Percentiles rank a stretch among this genome's conserved stretches.
Evolutionary conservation across 129 eudicot genomes (phyloP).

Genomic region (Smallanthus sonchifolius): DNA sequence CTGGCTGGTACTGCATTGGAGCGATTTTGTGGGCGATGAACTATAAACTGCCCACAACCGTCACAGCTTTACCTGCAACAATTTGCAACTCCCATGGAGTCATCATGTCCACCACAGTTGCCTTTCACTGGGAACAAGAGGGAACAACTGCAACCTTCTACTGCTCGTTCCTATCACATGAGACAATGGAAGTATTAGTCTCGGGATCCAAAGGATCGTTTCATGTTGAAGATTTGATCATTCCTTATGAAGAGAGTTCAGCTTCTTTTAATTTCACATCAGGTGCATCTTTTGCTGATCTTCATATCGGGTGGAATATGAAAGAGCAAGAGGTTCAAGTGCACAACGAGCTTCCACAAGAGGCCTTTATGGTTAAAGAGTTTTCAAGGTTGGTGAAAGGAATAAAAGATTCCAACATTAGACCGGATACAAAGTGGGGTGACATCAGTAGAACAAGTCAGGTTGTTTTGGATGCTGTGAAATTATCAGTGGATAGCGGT

Average conservation of each 20-base stretch:
- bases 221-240: slow-evolving; percentile 53
- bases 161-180: slow-evolving; percentile 67
- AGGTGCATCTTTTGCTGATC: slow-evolving; percentile 54
- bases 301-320: slow-evolving; percentile 60
- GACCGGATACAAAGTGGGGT: slow-evolving; percentile 57
- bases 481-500: slow-evolving; percentile 50
- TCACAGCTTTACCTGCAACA: slow-evolving; percentile 51
- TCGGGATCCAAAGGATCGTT: slow-evolving; percentile 66
- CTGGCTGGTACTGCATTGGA: slow-evolving; percentile 93
- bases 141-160: slow-evolving; percentile 53
- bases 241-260: slow-evolving; percentile 67
- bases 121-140: slow-evolving; percentile 61
- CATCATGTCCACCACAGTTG: slow-evolving; percentile 56
- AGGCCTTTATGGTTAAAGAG: slow-evolving; percentile 70
- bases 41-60: slow-evolving; percentile 60
- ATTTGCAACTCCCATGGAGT: slow-evolving; percentile 57
- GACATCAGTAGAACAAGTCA: slow-evolving; percentile 58
- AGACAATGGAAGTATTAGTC: slow-evolving; percentile 58
- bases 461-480: slow-evolving; percentile 62
- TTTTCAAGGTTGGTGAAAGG: slow-evolving; percentile 53
- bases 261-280: slow-evolving; percentile 53
- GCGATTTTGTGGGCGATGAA: slow-evolving; percentile 77
- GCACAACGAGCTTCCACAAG: slow-evolving; percentile 59
- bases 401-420: slow-evolving; percentile 20
- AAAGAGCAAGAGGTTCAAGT: slow-evolving; percentile 48